These are phyloP conservation scores for Pelargonium nanum DNA, from an alignment of 345 rosid genomes.

Conservation along the genomic window DNA sequence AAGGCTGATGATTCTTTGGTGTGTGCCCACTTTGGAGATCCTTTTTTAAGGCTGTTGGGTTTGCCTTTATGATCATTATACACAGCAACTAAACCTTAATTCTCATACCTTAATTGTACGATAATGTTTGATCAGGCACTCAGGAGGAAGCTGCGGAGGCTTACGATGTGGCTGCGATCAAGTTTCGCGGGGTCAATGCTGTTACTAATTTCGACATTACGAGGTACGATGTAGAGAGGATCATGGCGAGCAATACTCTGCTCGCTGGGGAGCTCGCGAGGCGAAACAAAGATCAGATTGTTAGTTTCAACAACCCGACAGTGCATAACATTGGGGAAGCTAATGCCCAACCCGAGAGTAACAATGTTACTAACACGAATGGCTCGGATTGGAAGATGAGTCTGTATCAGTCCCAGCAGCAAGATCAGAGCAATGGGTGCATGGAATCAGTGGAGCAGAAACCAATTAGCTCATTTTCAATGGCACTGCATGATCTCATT, in stretches of 20 bases:
- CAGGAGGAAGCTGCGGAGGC: conserved; percentile 91
- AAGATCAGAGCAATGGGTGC: conserved; percentile 16
- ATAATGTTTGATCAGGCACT: conserved; percentile 30
- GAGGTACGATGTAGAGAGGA: conserved; percentile 64
- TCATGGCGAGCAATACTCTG: conserved; percentile 60
- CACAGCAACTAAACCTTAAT: no score
- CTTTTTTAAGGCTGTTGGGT: no score
- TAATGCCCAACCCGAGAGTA: conserved; percentile 3
- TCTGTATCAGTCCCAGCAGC: conserved; percentile 21
- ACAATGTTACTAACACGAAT: conserved; percentile 12
- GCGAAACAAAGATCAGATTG: conserved; percentile 45
- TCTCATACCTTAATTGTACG: neutral
- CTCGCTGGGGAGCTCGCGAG: conserved; percentile 64
- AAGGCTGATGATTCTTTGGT: no score
- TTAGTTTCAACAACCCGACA: conserved; percentile 12
- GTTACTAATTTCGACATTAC: conserved; percentile 73
- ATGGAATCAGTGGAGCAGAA: conserved; percentile 26
- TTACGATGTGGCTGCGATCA: conserved; percentile 68
- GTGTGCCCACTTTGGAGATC: no score
- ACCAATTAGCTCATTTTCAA: conserved; percentile 19
- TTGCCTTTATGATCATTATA: no score
- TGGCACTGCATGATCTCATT: conserved; percentile 32
- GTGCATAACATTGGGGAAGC: conserved; percentile 13
- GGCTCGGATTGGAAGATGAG: conserved; percentile 41
- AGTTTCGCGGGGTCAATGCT: conserved; percentile 67